A percentile compares a stretch with the other conserved stretches of the same genome.
These are phyloP conservation scores for Solanum lignicaule DNA, from an alignment of 257 asterid genomes.

Conservation along the genomic window DNA sequence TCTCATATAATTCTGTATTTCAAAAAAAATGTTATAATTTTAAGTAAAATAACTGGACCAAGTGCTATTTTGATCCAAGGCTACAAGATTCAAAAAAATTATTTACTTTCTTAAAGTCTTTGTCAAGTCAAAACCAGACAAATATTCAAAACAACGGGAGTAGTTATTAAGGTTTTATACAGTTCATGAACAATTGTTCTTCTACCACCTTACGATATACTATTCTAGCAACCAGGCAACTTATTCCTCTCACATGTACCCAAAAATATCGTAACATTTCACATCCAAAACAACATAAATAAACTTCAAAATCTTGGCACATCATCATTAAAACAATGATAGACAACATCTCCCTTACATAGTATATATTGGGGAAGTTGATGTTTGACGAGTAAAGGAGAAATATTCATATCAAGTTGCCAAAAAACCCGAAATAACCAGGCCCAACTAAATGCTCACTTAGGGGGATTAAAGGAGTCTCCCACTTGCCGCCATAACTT, in stretches of 20 bases:
- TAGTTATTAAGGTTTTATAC: background rate
- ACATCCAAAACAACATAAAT: background rate
- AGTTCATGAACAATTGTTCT: background rate
- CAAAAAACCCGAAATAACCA: background rate
- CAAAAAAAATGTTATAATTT: too few relatives aligned
- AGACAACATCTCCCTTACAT: background rate
- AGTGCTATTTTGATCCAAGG: background rate
- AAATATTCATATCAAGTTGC: background rate
- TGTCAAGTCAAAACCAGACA: too few relatives aligned
- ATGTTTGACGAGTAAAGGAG: background rate
- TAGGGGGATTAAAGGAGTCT: slow-evolving; percentile 86
- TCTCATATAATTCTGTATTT: too few relatives aligned
- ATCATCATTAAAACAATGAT: background rate
- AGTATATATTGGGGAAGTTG: background rate
- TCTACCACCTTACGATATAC: background rate
- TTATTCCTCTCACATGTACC: background rate
- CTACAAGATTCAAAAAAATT: too few relatives aligned
- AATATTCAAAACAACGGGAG: background rate
- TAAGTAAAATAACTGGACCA: too few relatives aligned
- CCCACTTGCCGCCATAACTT: slow-evolving; percentile 94
- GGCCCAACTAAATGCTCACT: slow-evolving; percentile 33
- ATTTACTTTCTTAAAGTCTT: too few relatives aligned
- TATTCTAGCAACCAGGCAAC: background rate
- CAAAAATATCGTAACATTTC: background rate
- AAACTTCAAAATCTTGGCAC: background rate